Percentiles rank a stretch among this genome's conserved stretches.
Conservation (phyloP, 2,329 filamentous ascomycete genomes). For the Penicillium sp. region DNA sequence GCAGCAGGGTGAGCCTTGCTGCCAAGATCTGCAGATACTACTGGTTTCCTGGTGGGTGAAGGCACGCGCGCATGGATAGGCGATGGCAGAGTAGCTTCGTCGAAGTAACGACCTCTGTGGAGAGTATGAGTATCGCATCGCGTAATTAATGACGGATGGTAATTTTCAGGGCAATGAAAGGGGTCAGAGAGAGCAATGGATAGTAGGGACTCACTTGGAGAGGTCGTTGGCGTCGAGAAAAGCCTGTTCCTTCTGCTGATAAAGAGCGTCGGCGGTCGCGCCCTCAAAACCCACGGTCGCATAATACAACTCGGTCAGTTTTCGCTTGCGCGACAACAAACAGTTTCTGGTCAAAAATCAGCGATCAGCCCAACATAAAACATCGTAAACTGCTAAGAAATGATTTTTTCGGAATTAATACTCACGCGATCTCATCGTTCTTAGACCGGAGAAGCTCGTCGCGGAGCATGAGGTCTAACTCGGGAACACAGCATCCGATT, state of each 20-base stretch:
- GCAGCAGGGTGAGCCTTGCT: slow-evolving; percentile 37
- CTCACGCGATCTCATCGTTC: slow-evolving; percentile 51
- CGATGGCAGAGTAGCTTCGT: slow-evolving; percentile 51
- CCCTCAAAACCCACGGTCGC: slow-evolving; percentile 59
- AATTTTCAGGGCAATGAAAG: neutral
- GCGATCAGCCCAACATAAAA: slow-evolving; percentile 29
- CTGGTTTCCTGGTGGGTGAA: slow-evolving; percentile 24
- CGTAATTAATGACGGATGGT: slow-evolving; percentile 1
- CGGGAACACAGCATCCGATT: slow-evolving; percentile 49
- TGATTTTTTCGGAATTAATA: slow-evolving; percentile 31
- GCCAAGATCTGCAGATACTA: slow-evolving; percentile 27
- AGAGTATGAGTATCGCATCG: slow-evolving; percentile 19
- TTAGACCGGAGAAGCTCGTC: slow-evolving; percentile 49
- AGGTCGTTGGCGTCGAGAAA: slow-evolving; percentile 58
- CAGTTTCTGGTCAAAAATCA: slow-evolving; percentile 44
- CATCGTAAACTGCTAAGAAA: neutral
- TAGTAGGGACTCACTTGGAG: slow-evolving; percentile 47
- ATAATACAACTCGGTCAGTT: slow-evolving; percentile 82
- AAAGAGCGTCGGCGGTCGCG: slow-evolving; percentile 50
- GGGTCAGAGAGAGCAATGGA: neutral
- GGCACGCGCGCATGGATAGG: slow-evolving; percentile 28
- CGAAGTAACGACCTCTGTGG: slow-evolving; percentile 53
- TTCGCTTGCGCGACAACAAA: slow-evolving; percentile 81
- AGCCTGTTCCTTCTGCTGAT: slow-evolving; percentile 48
- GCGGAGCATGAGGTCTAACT: slow-evolving; percentile 48